Evolutionary conservation across 2,329 filamentous ascomycete species (phyloP).

Genomic region (Trichoderma sp.): DNA sequence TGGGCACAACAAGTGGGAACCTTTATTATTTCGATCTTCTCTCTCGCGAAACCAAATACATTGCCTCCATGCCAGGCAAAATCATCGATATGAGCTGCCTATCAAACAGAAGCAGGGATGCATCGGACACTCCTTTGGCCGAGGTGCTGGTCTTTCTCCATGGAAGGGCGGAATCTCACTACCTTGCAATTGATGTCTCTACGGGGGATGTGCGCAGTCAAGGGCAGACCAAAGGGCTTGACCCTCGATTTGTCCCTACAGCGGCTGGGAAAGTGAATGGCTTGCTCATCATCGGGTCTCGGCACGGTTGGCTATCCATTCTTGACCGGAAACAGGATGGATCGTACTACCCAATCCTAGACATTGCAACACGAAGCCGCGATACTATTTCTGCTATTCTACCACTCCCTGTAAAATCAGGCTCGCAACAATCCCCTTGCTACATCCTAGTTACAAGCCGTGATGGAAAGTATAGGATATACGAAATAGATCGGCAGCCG

Average conservation of each 20-base stretch:
- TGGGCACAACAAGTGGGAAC: constrained; percentile 49
- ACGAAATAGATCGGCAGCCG: constrained; percentile 35
- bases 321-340: constrained; percentile 27
- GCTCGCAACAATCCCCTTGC: constrained; percentile 19
- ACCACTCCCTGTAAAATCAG: constrained; percentile 36
- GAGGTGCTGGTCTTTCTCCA: constrained; percentile 47
- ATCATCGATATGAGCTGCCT: constrained; percentile 50
- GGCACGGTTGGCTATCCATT: constrained; percentile 47
- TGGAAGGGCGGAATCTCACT: constrained; percentile 42
- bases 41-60: constrained; percentile 27
- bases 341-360: constrained; percentile 30
- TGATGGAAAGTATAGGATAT: constrained; percentile 73
- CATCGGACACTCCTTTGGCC: constrained; percentile 9
- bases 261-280: constrained; percentile 41
- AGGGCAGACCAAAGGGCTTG: constrained; percentile 37
- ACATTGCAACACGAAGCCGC: constrained; percentile 41
- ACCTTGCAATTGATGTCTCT: constrained; percentile 39
- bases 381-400: constrained; percentile 69
- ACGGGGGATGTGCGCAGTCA: constrained; percentile 30
- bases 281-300: constrained; percentile 52
- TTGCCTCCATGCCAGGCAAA: constrained; percentile 45
- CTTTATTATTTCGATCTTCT: constrained; percentile 43
- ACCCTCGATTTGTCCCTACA: constrained; percentile 49
- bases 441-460: constrained; percentile 70
- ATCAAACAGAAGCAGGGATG: constrained; percentile 6